Evolutionary conservation across 164 flowering plant genomes (phyloP), one percentile per base, ranked within the genome.

Genomic region (Protea cynaroides): DNA sequence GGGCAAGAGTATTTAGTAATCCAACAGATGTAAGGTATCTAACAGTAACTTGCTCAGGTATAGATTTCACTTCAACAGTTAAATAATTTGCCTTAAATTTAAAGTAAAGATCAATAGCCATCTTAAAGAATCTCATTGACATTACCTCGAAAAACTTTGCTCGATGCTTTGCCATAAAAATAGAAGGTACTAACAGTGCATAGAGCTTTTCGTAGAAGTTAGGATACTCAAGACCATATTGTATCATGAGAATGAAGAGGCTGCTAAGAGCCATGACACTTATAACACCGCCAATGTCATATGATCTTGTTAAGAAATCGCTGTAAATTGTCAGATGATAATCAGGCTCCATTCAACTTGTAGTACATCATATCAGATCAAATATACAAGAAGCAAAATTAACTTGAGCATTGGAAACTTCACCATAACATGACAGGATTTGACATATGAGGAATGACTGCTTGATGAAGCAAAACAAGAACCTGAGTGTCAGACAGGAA

Each of bases 241-340:
- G 76, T 37, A 89, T 91, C 92, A 94, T 94, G 49, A 94, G 96
- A 73, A 94, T 63, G 72, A 58, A 92, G 60, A 94, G 86, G 67
- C 99, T 78, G 79, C 93, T 89, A 10, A 94, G 96, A 55, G 99
- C 90, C 97, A 94, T 94, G 54, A 94, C 96, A 74, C 99, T 94
- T 57, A 88, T 77, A 66, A 89, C 94, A 66, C 99, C 99, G 18
- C 99, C 99, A 72, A 89, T 83, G 72, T 91, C 97, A 81, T 94
- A 94, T 44, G 99, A 94, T 76, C 87, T 82, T 54, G 99, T 89
- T 68, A 94, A 83, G 54, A 94, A 91, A 76, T 94, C 99, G 72
- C 99, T 94, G 97, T 88, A 83, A 8, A 66, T 59, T 21, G 44
- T 23, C 56, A 63, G 37, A 25, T 29, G 25, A 64, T 46, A 43